A percentile compares a stretch with the other conserved stretches of the same genome.
Evolutionary conservation across 345 rosid species (phyloP).

Genomic region (Chamaenerion angustifolium): DNA sequence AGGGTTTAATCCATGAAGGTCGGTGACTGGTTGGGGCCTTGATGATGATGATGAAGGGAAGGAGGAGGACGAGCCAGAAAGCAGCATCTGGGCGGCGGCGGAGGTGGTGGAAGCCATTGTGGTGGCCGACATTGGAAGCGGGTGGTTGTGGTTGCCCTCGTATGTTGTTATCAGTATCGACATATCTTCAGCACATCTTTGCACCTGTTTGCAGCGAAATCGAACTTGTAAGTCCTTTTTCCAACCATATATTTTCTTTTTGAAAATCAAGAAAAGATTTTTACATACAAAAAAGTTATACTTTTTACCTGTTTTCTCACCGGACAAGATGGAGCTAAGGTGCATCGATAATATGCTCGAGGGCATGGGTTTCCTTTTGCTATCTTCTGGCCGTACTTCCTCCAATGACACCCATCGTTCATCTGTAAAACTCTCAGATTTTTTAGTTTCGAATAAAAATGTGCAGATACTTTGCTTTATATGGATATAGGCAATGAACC

Average conservation of each 20-base stretch:
- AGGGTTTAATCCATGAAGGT: constrained; percentile 38
- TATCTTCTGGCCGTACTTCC: constrained; percentile 98
- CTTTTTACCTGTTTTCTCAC: constrained; percentile 83
- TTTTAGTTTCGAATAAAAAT: too few relatives aligned
- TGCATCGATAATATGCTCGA: constrained; percentile 91
- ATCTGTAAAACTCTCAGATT: constrained; percentile 28
- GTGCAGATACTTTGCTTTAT: too few relatives aligned
- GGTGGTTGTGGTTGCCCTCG: constrained; percentile 92
- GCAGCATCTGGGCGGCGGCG: constrained; percentile 81
- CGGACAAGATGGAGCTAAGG: constrained; percentile 80
- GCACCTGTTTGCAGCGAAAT: constrained; percentile 35
- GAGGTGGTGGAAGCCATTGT: constrained; percentile 97
- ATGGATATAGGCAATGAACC: too few relatives aligned
- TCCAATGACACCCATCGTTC: constrained; percentile 94
- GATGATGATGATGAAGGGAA: constrained; percentile 9
- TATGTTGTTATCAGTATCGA: constrained; percentile 76
- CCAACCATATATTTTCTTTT: too few relatives aligned
- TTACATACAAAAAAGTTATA: too few relatives aligned
- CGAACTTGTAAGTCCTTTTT: too few relatives aligned
- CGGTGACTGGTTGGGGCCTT: constrained; percentile 7
- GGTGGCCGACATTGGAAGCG: constrained; percentile 75
- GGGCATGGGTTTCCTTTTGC: constrained; percentile 98
- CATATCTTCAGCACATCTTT: constrained; percentile 79
- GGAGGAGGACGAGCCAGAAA: constrained; percentile 53
- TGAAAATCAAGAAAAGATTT: too few relatives aligned